Conservation (phyloP, 306 rosid species). For the Arachis stenosperma region DNA sequence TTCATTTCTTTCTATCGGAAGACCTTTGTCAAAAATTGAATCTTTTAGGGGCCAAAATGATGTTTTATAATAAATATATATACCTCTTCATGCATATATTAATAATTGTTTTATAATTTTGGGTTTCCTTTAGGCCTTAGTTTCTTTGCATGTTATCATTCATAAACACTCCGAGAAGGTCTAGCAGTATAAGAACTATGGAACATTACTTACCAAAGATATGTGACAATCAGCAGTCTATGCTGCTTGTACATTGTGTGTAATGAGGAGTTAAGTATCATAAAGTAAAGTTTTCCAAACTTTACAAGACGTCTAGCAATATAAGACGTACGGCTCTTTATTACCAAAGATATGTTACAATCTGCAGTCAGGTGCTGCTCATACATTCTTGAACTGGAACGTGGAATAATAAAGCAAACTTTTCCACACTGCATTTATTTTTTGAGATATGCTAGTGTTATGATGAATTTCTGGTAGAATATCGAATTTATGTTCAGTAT, state of each 20-base stretch:
- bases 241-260: slow-evolving; percentile 8
- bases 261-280: slow-evolving; percentile 2
- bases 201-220: not conserved
- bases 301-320: not conserved
- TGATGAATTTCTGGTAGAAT: slow-evolving; percentile 21
- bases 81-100: slow-evolving; percentile 15
- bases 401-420: not conserved
- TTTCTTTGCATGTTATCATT: slow-evolving; percentile 16
- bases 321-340: not conserved
- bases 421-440: not conserved
- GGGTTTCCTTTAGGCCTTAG: slow-evolving; percentile 10
- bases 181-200: not conserved
- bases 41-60: too few species aligned
- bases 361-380: not conserved
- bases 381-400: not conserved
- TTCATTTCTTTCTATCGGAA: too few species aligned
- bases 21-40: too few species aligned
- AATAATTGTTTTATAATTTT: not conserved
- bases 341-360: slow-evolving; percentile 11
- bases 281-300: not conserved
- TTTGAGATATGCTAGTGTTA: not conserved
- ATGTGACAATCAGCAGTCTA: slow-evolving; percentile 4
- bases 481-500: slow-evolving; percentile 6
- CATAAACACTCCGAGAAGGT: not conserved
- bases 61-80: not conserved